These are phyloP conservation scores for Poterioochromonas sp. DNA, from an alignment of 352 stramenopile species.

Conservation along the genomic window DNA sequence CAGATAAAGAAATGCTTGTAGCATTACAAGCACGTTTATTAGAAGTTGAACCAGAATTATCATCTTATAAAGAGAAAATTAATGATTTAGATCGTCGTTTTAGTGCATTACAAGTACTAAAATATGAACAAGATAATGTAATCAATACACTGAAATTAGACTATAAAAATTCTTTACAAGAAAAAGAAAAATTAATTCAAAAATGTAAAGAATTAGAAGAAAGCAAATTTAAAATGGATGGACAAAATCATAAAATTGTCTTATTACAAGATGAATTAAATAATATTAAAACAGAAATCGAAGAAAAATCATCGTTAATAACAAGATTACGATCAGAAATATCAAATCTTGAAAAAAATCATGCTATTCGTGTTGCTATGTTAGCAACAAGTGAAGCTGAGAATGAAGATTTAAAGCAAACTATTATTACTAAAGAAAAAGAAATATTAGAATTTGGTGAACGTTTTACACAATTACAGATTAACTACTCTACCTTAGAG, in stretches of 20 bases:
- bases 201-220: conserved; percentile 15
- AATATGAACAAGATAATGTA: conserved; percentile 1
- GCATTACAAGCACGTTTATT: conserved; percentile 1
- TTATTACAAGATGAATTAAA: neutral
- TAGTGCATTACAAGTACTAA: neutral
- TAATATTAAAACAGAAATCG: neutral
- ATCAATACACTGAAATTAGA: neutral
- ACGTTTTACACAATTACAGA: neutral
- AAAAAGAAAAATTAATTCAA: neutral
- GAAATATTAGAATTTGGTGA: neutral
- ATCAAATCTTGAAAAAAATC: neutral
- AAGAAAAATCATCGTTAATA: neutral
- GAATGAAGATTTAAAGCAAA: neutral
- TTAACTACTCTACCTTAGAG: neutral
- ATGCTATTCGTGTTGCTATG: conserved; percentile 18
- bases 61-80: neutral
- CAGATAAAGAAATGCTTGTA: conserved; percentile 8
- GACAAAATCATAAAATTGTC: neutral
- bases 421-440: neutral
- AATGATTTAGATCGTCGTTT: neutral
- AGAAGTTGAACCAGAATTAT: conserved; percentile 17
- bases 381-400: conserved; percentile 3
- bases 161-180: neutral
- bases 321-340: neutral
- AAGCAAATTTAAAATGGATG: neutral